phyloP scores from a whole-genome alignment of 306 rosid genomes.

The Biancaea sappan region DNA sequence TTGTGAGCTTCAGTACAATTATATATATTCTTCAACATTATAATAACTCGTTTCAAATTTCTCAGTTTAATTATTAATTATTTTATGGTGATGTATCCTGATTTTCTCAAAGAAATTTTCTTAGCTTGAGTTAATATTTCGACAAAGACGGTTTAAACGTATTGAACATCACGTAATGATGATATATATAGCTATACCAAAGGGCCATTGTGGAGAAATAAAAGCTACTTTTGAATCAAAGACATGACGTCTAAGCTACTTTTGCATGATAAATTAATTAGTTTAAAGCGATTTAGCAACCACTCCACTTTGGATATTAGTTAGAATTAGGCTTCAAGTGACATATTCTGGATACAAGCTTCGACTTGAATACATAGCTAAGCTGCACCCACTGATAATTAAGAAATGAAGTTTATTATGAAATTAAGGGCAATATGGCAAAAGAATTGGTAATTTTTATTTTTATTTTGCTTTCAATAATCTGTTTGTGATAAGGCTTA shows the following conservation, averaged over 20 bases:
- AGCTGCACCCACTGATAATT: neutral
- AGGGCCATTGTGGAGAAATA: neutral
- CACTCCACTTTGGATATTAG: conserved; percentile 17
- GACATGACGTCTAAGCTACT: conserved; percentile 6
- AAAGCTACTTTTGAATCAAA: neutral
- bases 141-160: neutral
- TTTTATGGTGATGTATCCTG: neutral
- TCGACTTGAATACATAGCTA: neutral
- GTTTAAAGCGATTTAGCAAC: neutral
- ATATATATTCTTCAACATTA: too few species aligned
- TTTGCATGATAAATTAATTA: conserved; percentile 5
- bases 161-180: neutral
- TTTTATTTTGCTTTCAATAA: neutral
- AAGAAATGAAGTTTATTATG: neutral
- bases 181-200: neutral
- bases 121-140: too few species aligned
- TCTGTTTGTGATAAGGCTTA: neutral
- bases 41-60: too few species aligned
- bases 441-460: neutral
- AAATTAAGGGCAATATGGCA: neutral
- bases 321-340: conserved; percentile 29
- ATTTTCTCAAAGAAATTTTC: neutral
- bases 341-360: neutral
- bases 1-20: neutral
- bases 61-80: neutral